Evolutionary conservation across 768 basidiomycete species (phyloP).

Genomic region (Phanerochaete sordida): DNA sequence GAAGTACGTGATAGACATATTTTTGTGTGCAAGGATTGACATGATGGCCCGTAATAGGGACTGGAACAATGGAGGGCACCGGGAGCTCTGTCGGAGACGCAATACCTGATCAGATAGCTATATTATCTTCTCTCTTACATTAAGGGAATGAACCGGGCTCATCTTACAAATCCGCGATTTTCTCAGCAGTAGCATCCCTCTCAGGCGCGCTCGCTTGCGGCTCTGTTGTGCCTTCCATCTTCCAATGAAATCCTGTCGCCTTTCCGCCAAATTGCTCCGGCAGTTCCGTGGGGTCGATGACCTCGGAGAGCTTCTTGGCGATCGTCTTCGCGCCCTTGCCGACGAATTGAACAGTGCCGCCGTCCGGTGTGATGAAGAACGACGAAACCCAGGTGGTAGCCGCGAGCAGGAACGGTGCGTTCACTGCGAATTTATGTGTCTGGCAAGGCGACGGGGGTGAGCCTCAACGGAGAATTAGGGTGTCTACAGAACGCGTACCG

Average conservation of each 20-base stretch:
- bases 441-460: constrained; percentile 19
- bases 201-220: no score
- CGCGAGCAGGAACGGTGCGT: constrained; percentile 79
- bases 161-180: no score
- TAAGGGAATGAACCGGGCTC: no score
- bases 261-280: constrained; percentile 72
- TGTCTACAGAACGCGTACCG: constrained; percentile 38
- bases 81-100: no score
- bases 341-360: constrained; percentile 41
- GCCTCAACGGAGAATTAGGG: not conserved
- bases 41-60: no score
- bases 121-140: no score
- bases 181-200: no score
- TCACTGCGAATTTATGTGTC: constrained; percentile 77
- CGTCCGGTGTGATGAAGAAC: constrained; percentile 60
- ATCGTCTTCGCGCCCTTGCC: constrained; percentile 60
- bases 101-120: no score
- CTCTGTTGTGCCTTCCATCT: no score
- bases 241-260: constrained; percentile 44
- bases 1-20: no score
- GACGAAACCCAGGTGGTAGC: constrained; percentile 60
- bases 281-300: constrained; percentile 54
- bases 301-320: constrained; percentile 51
- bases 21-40: no score
- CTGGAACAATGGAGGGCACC: no score